A percentile compares a stretch with the other conserved stretches of the same genome.
These are phyloP conservation scores for Alternaria sp. DNA, from an alignment of 2,329 filamentous ascomycete species.

Conservation along the genomic window DNA sequence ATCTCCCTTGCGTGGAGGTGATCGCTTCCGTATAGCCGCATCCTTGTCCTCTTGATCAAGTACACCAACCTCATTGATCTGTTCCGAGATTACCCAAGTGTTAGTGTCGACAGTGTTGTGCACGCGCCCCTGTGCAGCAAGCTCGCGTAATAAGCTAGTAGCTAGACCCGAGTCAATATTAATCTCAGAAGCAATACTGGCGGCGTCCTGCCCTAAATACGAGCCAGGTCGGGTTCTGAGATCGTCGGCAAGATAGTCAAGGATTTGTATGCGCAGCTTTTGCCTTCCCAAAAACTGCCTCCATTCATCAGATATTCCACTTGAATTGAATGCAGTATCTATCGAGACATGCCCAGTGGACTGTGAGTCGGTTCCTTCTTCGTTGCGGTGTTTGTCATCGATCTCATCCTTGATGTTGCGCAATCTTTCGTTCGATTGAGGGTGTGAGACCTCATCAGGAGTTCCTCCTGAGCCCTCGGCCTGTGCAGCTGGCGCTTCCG, in stretches of 20 bases:
- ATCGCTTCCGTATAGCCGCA: no score
- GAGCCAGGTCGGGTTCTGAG: slow-evolving; percentile 26
- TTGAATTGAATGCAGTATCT: background rate
- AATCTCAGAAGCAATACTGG: slow-evolving; percentile 17
- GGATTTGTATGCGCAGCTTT: slow-evolving; percentile 1
- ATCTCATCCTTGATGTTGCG: background rate
- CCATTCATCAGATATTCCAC: background rate
- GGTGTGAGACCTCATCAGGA: background rate
- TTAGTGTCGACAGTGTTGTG: slow-evolving; percentile 27
- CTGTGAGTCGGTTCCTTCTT: background rate
- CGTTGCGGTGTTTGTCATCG: background rate
- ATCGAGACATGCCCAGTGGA: background rate
- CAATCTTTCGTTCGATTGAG: background rate
- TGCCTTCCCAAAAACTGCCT: background rate
- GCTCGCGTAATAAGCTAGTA: background rate
- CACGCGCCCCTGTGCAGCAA: slow-evolving; percentile 16
- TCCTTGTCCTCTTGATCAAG: background rate
- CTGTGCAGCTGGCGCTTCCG: background rate
- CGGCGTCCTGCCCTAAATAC: slow-evolving; percentile 26
- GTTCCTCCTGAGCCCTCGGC: rapidly evolving
- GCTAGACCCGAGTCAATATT: background rate
- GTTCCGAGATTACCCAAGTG: slow-evolving; percentile 31
- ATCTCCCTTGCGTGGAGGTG: no score
- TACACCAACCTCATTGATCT: background rate
- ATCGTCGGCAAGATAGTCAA: slow-evolving; percentile 24